phyloP scores from a whole-genome alignment of 176 grass and related monocot species.

The Sorghum bicolor region DNA sequence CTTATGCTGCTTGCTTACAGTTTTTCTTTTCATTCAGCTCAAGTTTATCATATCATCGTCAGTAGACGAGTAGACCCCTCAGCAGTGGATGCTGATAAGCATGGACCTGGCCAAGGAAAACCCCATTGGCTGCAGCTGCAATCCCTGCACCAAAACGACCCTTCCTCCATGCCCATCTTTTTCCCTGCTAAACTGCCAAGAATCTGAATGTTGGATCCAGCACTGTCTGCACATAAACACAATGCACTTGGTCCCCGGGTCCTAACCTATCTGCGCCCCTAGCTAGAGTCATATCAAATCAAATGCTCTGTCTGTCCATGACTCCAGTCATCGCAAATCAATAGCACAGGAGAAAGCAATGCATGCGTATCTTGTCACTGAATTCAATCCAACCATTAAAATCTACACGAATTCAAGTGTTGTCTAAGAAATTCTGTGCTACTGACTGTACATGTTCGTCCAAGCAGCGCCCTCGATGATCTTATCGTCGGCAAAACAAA shows the following conservation, averaged over 20 bases:
- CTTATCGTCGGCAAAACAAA: neutral
- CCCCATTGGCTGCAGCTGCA: conserved; percentile 26
- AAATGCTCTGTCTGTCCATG: no score
- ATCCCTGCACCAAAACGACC: neutral
- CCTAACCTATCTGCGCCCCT: conserved; percentile 18
- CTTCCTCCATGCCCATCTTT: neutral
- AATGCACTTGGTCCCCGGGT: conserved; percentile 25
- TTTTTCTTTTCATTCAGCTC: neutral
- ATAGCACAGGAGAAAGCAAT: neutral
- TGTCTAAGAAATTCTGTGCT: neutral
- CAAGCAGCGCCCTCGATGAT: neutral
- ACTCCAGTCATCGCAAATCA: neutral
- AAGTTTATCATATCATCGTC: conserved; percentile 34
- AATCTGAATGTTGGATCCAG: conserved; percentile 43
- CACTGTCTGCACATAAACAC: conserved; percentile 35
- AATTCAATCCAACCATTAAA: neutral
- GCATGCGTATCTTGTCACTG: neutral
- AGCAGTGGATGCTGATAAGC: conserved; percentile 56
- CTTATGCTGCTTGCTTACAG: neutral
- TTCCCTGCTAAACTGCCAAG: conserved; percentile 19
- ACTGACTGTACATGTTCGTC: neutral
- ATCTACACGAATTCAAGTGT: neutral
- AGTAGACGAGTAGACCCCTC: neutral
- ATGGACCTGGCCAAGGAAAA: neutral
- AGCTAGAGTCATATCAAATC: conserved; percentile 8